Evolutionary conservation across 1,284 basidiomycete genomes (phyloP).

Genomic region (Laetiporus sulphureus): DNA sequence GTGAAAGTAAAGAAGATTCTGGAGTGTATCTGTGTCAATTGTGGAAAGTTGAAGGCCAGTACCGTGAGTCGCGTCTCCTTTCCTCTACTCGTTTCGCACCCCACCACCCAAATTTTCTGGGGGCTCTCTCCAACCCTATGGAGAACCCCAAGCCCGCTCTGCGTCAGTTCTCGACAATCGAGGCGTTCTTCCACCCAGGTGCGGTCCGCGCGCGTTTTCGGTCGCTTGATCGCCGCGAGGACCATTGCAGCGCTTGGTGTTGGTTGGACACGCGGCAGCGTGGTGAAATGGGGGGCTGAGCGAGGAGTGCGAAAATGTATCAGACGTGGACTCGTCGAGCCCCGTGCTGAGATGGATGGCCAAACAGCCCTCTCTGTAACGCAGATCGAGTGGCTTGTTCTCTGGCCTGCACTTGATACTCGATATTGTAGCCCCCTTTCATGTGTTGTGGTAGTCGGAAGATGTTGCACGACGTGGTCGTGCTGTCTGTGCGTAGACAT

Average conservation of each 20-base stretch:
- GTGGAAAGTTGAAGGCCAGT: conserved; percentile 96
- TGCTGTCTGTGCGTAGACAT: conserved; percentile 19
- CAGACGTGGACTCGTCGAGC: conserved; percentile 30
- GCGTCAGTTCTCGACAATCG: conserved; percentile 67
- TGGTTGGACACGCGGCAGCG: conserved; percentile 78
- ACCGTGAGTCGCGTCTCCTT: conserved; percentile 77
- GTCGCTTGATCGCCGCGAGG: conserved; percentile 84
- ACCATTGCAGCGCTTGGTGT: conserved; percentile 56
- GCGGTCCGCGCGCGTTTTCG: conserved; percentile 73
- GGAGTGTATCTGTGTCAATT: conserved; percentile 98
- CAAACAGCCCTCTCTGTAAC: conserved; percentile 46
- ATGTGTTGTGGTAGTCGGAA: conserved; percentile 28
- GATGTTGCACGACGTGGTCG: conserved; percentile 16
- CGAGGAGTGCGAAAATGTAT: conserved; percentile 72
- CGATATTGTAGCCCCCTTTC: conserved; percentile 51
- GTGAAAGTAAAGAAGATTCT: conserved; percentile 99
- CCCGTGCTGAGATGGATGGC: conserved; percentile 28
- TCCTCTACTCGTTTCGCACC: conserved; percentile 85
- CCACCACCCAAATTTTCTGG: conserved; percentile 89
- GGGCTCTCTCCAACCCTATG: conserved; percentile 83
- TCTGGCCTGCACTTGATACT: conserved; percentile 53
- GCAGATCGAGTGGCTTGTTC: conserved; percentile 48
- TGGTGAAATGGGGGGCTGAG: conserved; percentile 93
- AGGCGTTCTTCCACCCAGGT: conserved; percentile 72
- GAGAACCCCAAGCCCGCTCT: conserved; percentile 87